Evolutionary conservation across 2,329 filamentous ascomycete genomes (phyloP), one percentile per base, ranked within the genome.

Genomic region (Blastomyces percursus): DNA sequence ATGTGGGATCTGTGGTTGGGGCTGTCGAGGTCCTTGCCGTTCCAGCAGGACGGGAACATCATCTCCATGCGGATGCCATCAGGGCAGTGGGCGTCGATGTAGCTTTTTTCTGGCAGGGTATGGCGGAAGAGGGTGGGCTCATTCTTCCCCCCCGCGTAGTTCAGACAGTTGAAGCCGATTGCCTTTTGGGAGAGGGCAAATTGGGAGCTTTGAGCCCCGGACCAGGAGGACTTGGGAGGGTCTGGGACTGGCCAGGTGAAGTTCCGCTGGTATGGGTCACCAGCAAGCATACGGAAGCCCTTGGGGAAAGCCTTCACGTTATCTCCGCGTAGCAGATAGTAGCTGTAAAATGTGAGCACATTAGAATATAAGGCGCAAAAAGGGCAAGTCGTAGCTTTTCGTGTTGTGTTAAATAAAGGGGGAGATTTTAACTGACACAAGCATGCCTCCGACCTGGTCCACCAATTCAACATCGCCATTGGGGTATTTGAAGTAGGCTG

Each of bases 111-210:
- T 0, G 93, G 92, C 68, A 96, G 70, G 72, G 84, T 86, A 75
- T 96, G 92, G 67, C 92, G 90, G 74, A 85, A 88, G 44, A 96
- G 82, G 16, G 91, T 88, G 1, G 82, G 81, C 74, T 96, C 91
- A 1, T 35, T 35, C 40, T 42, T 14, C 88, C 79, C 21, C 30
- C 75, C 79, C 40, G 69, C 70, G 72, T 96, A 96, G 83, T 97
- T 87, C 64, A 99, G 78, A 76, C 94, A 97, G 81, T 97, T 97
- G 83, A 96, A 96, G 3, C 94, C 93, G 35, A 96, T 69, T 11
- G 92, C 90, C 65, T 92, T 91, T 79, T 96, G 88, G 59, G 78
- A 78, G 46, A 96, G 82, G 60, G 86, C 83, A 19, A 76, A 74
- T 78, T 96, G 91, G 12, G 86, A 88, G 69, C 84, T 73, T 76